These are phyloP conservation scores for Heliosperma pusillum DNA, from an alignment of 148 eudicot genomes.

Conservation along the genomic window DNA sequence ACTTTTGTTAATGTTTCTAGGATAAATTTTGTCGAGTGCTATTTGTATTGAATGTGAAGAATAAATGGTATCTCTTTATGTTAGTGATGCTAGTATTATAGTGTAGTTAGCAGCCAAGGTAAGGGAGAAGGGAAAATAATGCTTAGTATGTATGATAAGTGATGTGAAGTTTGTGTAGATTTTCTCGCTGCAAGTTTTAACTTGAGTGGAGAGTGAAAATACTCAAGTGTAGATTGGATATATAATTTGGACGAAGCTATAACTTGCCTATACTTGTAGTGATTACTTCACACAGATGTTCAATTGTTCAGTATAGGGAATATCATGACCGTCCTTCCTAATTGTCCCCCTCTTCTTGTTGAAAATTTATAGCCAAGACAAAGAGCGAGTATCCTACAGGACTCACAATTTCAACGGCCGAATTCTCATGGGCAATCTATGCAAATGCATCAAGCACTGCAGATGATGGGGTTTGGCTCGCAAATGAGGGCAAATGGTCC, in stretches of 20 bases:
- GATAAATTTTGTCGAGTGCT: not conserved
- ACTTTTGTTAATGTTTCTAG: not conserved
- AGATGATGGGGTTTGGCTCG: conserved; percentile 66
- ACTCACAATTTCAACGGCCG: conserved; percentile 63
- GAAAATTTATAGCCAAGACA: conserved; percentile 67
- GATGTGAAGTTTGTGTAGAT: not conserved
- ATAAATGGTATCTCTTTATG: not conserved
- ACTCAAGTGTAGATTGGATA: not conserved
- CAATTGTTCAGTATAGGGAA: not conserved
- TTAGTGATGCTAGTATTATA: not conserved
- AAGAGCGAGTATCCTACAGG: conserved; percentile 63
- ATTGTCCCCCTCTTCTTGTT: not conserved
- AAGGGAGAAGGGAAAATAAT: not conserved
- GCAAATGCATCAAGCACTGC: conserved; percentile 80
- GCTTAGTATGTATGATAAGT: not conserved
- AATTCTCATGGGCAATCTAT: conserved; percentile 62
- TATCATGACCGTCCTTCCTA: conserved; percentile 4
- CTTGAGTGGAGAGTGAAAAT: not conserved
- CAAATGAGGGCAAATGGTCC: conserved; percentile 71
- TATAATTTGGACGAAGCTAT: not conserved
- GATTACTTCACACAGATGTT: conserved; percentile 4
- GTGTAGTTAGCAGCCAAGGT: conserved; percentile 18
- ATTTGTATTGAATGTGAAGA: not conserved
- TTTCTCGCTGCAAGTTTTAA: not conserved
- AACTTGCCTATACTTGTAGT: not conserved